phyloP scores from a whole-genome alignment of 371 early-diverging fungal species.

The Mucor velutinosus region DNA sequence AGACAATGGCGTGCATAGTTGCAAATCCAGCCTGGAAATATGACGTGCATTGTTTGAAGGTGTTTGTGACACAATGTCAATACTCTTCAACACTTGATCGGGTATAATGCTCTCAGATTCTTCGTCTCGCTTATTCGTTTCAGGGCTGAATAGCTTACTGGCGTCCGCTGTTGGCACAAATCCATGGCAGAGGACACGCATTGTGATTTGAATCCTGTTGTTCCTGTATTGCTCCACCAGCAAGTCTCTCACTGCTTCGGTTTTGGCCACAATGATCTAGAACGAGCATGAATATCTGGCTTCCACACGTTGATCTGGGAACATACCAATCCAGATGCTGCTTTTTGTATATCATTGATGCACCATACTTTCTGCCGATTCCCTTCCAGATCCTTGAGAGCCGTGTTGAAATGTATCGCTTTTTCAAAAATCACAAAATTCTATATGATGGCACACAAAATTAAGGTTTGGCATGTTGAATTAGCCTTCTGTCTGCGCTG shows the following conservation, averaged over 20 bases:
- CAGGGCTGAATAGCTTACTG: slow-evolving; percentile 7
- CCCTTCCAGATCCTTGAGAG: slow-evolving; percentile 21
- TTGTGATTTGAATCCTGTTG: slow-evolving; percentile 33
- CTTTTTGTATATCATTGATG: slow-evolving; percentile 48
- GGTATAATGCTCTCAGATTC: slow-evolving; percentile 18
- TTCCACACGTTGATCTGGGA: no score
- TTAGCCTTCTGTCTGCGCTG: not conserved
- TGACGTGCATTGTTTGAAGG: slow-evolving; percentile 52
- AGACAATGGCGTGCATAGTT: slow-evolving; percentile 35
- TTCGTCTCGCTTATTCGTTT: slow-evolving; percentile 14
- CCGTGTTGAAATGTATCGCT: slow-evolving; percentile 23
- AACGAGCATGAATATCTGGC: not conserved
- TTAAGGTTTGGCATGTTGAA: slow-evolving; percentile 15
- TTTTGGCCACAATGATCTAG: slow-evolving; percentile 57
- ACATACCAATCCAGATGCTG: slow-evolving; percentile 58
- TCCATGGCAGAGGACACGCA: slow-evolving; percentile 56
- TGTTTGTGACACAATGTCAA: slow-evolving; percentile 34
- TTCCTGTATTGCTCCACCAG: slow-evolving; percentile 32
- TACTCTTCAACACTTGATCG: slow-evolving; percentile 5
- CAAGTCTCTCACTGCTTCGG: slow-evolving; percentile 26
- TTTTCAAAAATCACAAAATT: slow-evolving; percentile 33
- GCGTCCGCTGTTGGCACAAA: slow-evolving; percentile 23
- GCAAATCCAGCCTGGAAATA: slow-evolving; percentile 45
- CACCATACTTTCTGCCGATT: slow-evolving; percentile 32
- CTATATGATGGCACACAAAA: slow-evolving; percentile 7